Conservation (phyloP, 352 stramenopile genomes). For the Salisapilia sapeloensis region DNA sequence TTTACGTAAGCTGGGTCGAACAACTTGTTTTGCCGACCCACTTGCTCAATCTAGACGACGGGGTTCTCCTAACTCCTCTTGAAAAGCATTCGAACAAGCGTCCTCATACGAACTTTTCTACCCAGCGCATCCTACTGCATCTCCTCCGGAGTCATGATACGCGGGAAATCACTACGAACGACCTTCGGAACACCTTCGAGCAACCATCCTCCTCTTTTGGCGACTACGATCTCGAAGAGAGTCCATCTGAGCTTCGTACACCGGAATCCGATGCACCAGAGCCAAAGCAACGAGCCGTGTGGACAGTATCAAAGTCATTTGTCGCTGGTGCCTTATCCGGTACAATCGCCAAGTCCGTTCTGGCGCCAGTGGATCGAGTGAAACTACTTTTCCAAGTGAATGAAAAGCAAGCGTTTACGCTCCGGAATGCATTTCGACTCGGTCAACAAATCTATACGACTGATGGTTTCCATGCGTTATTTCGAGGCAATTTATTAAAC, state of each 20-base stretch:
- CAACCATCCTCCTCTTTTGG: background rate
- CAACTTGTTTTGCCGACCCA: too few species aligned
- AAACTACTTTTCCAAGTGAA: constrained; percentile 81
- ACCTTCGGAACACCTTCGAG: too few species aligned
- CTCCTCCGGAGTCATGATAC: too few species aligned
- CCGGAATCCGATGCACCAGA: too few species aligned
- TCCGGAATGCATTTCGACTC: constrained; percentile 46
- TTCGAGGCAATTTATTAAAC: constrained; percentile 59
- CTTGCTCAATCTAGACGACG: too few species aligned
- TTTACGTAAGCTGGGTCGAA: constrained; percentile 65
- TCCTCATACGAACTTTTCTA: too few species aligned
- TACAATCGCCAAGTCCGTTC: constrained; percentile 53
- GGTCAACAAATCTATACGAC: constrained; percentile 47
- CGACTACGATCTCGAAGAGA: background rate
- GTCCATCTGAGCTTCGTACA: background rate
- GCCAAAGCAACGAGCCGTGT: too few species aligned
- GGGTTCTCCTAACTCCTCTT: too few species aligned
- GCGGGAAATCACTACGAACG: too few species aligned
- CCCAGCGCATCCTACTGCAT: too few species aligned
- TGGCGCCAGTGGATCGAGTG: constrained; percentile 63
- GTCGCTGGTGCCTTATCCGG: constrained; percentile 49
- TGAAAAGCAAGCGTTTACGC: constrained; percentile 48
- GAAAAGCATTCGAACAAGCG: too few species aligned
- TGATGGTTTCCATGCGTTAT: constrained; percentile 52
- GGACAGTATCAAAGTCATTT: constrained; percentile 72